phyloP scores from a whole-genome alignment of 1,284 basidiomycete species.

The Ustilago loliicola region DNA sequence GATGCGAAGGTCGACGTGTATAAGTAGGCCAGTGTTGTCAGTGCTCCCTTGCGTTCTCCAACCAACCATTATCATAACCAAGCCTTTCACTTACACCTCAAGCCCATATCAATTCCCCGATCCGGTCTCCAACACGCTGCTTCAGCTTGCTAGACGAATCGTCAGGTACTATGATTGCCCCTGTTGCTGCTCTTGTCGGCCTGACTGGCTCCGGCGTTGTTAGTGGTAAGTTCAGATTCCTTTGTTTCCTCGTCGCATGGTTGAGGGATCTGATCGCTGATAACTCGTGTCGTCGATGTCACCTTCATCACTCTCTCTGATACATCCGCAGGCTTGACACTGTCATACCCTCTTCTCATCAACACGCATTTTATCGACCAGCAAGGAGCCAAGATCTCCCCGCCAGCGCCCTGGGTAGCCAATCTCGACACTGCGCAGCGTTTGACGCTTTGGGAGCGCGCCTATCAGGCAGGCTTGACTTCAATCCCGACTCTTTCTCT shows the following conservation, averaged over 20 bases:
- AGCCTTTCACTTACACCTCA: background rate
- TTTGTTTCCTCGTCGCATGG: background rate
- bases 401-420: constrained; percentile 21
- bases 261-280: background rate
- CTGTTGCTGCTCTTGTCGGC: constrained; percentile 33
- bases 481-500: constrained; percentile 26
- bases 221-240: constrained; percentile 18
- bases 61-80: background rate
- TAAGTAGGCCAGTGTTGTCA: background rate
- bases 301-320: background rate
- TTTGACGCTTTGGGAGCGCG: constrained; percentile 43
- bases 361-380: constrained; percentile 36
- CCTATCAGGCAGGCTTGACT: constrained; percentile 27
- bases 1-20: background rate
- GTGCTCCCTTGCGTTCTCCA: background rate
- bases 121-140: background rate
- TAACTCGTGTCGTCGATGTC: background rate
- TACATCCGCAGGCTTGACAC: constrained; percentile 22
- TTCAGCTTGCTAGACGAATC: background rate
- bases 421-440: constrained; percentile 41
- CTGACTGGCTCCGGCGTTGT: constrained; percentile 37
- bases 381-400: constrained; percentile 35
- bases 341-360: constrained; percentile 33
- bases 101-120: background rate
- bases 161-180: constrained; percentile 18